Base-by-base conservation (phyloP, 768 basidiomycete species). In the Podaxis carcinomalis region DNA sequence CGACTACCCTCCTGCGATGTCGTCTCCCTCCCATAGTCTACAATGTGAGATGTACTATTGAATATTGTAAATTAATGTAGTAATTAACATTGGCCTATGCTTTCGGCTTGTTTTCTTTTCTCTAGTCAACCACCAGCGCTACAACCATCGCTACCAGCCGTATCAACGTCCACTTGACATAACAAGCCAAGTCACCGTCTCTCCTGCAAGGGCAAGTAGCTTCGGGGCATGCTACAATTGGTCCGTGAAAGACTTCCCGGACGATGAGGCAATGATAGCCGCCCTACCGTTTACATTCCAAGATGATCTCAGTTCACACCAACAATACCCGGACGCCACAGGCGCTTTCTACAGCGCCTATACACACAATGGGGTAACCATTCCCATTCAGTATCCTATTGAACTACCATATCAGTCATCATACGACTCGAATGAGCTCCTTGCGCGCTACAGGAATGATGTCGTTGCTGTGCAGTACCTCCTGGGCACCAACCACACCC, bases 401-500 rank as follows among this genome's bases (percentile, higher is more conserved):
- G 42, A 44, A 9, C 32, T 32, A 14, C 42, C 42, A 16, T 13
- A 19, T 44, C 32, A 44, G n/a, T n/a, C 19, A 19, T 5, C 42
- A 44, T 19, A 44, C 56, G 7, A 72, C n/a, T 52, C 72, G 53
- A 68, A 75, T 59, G 51, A 69, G 1, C 69, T 75, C 5, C 62
- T 79, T 42, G 61, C 68, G 10, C 67, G 85, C 57, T 92, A 92
- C 69, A 79, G 88, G 68, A 68, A 75, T 49, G 76, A 83, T 46
- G 88, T 92, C 36, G 78, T 90, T 56, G 77, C 77, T 39, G 79
- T 85, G 60, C 89, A 92, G 67, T 92, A 90, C 68, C 74, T 90
- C 3, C 81, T 91, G 55, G 87, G 85, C 1, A 86, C 84, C 70
- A 70, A 73, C 4, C 68, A 74, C 4, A 75, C 58, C 0, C 58